Conservation (phyloP, 2,329 filamentous ascomycete genomes). For the Aspergillus candidus region DNA sequence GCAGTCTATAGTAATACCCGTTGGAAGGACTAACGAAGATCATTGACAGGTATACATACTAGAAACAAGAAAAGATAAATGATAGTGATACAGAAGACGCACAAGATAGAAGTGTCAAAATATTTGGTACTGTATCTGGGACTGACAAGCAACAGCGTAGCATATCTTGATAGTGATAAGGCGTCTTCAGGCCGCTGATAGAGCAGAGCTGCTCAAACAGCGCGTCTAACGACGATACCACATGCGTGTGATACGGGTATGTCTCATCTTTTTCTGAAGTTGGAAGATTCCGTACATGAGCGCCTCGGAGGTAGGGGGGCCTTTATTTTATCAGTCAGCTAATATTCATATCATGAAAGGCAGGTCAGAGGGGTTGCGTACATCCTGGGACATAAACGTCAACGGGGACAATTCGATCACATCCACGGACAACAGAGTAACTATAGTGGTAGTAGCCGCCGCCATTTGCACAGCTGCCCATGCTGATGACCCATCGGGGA, state of each 20-base stretch:
- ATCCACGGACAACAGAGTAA: constrained; percentile 71
- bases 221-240: constrained; percentile 47
- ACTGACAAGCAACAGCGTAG: no score
- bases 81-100: no score
- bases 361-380: constrained; percentile 41
- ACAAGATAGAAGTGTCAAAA: no score
- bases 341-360: constrained; percentile 10
- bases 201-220: no score
- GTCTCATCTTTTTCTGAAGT: constrained; percentile 71
- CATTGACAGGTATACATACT: no score
- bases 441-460: constrained; percentile 87
- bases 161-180: no score
- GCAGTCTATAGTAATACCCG: no score
- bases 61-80: no score
- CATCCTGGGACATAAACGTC: constrained; percentile 82
- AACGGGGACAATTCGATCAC: constrained; percentile 75
- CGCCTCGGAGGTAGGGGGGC: constrained; percentile 50
- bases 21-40: no score
- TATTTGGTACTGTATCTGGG: no score
- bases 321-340: constrained; percentile 17
- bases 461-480: constrained; percentile 81
- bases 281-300: constrained; percentile 66
- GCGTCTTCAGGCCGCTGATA: no score
- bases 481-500: constrained; percentile 79
- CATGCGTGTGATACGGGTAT: constrained; percentile 51